Base-by-base conservation (phyloP, 1,284 basidiomycete genomes). In the Ustilago nuda region DNA sequence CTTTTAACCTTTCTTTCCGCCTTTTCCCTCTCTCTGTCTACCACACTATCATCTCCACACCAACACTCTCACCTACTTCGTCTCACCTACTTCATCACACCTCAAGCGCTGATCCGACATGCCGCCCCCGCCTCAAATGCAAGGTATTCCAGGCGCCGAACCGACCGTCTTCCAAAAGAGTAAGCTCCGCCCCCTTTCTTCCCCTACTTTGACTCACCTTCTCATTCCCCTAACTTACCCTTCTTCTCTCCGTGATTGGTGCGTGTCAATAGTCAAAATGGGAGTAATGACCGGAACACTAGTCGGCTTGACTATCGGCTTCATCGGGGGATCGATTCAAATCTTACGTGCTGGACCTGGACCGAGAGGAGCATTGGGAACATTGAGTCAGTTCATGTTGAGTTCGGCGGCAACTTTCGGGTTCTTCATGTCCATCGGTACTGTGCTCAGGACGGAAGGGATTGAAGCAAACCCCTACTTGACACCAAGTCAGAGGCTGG, bases 341-440 rank as follows among this genome's bases (percentile, higher is more conserved):
- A 84, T 84, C 50, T 68, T 84, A 2, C 74, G 83, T 36, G 82
- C 80, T 8, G 82, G 82, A 7, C 80, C 82, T 0, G 82, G 82
- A 9, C 82, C 82, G 23, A 65, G 77, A 32, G 82, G 82, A 1
- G 70, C 79, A 9, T 54, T 84, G 53, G 81, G 72, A 11, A 83
- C 81, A 23, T 66, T 84, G 11, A 71, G 77, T 8, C 82, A 84
- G 59, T 84, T 78, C 67, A 84, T 84, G 83, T 68, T 78, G 8
- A 81, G 80, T 15, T 82, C 79, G 2, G 83, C 73, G 3, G 83
- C 83, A 2, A 84, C 83, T 17, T 84, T 84, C 41, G 83, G 82
- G 35, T 84, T 80, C 70, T 80, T 83, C 73, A 83, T 82, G 81
- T 79, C 80, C 30, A 83, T 84, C 64, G 82, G 82, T 54, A 79